Percentiles rank a stretch among this genome's conserved stretches.
Evolutionary conservation across 257 asterid species (phyloP).

Genomic region (Rhazya stricta): DNA sequence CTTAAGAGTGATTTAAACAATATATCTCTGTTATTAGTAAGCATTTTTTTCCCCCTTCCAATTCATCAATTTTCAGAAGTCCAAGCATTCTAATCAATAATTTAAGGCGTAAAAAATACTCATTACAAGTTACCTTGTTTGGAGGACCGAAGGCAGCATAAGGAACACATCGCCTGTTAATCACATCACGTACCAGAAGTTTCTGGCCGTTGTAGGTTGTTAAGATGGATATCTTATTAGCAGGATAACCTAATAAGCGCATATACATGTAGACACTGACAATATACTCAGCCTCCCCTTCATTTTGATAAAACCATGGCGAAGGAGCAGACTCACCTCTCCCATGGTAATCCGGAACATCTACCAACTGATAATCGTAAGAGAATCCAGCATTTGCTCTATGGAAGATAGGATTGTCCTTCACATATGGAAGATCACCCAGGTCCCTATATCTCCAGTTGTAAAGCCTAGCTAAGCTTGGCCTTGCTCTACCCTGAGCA

Average conservation of each 20-base stretch:
- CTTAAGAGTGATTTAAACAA: background rate
- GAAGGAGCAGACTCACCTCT: conserved; percentile 97
- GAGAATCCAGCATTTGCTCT: conserved; percentile 88
- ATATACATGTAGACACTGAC: conserved; percentile 92
- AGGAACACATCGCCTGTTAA: conserved; percentile 85
- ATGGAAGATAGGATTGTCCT: conserved; percentile 53
- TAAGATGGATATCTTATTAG: conserved; percentile 85
- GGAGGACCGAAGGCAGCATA: conserved; percentile 93
- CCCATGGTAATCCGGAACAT: conserved; percentile 89
- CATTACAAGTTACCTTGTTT: conserved; percentile 54
- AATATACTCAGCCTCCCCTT: conserved; percentile 97
- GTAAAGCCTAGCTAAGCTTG: conserved; percentile 91
- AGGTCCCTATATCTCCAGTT: conserved; percentile 95
- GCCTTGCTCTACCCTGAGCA: conserved; percentile 99
- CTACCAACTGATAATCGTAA: conserved; percentile 84
- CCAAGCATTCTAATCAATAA: no score
- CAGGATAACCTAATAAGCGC: conserved; percentile 97
- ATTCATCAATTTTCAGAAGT: conserved; percentile 1
- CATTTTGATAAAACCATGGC: conserved; percentile 99
- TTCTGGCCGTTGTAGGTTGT: conserved; percentile 99
- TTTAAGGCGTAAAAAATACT: background rate
- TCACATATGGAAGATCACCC: conserved; percentile 87
- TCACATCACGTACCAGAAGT: conserved; percentile 92
- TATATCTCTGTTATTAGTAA: background rate
- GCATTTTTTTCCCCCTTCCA: background rate